Conservation (phyloP, 2,329 filamentous ascomycete genomes). For the Calonectria ilicicola region DNA sequence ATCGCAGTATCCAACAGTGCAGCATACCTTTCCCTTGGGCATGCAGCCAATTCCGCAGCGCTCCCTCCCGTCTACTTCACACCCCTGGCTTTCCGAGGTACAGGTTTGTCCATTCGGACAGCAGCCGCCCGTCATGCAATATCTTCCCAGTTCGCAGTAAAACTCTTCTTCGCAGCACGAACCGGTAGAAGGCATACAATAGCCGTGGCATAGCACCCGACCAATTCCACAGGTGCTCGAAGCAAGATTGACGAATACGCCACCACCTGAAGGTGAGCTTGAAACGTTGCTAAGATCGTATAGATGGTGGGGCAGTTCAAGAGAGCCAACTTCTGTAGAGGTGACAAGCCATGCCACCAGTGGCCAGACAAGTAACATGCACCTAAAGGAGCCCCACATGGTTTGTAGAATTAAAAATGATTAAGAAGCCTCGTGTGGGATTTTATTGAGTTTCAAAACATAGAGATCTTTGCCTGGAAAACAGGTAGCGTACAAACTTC, state of each 20-base stretch:
- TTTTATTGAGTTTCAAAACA: neutral
- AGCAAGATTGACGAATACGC: neutral
- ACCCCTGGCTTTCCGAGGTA: neutral
- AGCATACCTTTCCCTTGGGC: neutral
- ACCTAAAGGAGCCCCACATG: neutral
- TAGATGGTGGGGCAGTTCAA: neutral
- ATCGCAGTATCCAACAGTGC: neutral
- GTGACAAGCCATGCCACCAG: neutral
- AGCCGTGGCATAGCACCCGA: neutral
- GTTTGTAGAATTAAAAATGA: neutral
- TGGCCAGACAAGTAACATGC: neutral
- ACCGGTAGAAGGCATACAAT: neutral
- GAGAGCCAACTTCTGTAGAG: neutral
- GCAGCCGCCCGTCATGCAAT: neutral
- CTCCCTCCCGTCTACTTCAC: neutral
- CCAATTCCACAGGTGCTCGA: neutral
- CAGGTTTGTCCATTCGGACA: neutral
- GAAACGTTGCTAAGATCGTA: neutral
- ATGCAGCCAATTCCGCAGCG: neutral
- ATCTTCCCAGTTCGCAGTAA: neutral
- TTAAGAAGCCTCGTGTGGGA: neutral
- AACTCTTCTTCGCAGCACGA: neutral
- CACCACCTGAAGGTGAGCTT: neutral
- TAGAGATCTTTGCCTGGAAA: neutral
- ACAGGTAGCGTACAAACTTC: neutral